Conservation (phyloP, 2,329 filamentous ascomycete species). For the Neofusicoccum laricinum region DNA sequence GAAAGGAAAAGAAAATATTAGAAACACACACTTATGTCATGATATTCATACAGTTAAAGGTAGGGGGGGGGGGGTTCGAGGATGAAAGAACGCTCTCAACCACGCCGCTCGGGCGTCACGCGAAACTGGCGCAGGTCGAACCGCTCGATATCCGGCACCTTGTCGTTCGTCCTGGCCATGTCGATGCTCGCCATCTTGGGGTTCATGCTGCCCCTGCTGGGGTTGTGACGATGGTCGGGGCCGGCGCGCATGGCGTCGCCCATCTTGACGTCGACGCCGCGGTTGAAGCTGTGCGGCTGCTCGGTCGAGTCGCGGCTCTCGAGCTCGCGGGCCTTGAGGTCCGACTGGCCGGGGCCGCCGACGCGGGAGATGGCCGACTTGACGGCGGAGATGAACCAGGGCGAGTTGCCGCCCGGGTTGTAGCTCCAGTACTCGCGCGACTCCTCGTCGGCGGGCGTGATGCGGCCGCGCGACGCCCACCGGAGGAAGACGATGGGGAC, state of each 20-base stretch:
- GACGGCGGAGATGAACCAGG: conserved; percentile 29
- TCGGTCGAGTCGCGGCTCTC: background rate
- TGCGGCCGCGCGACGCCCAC: conserved; percentile 61
- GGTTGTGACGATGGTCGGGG: background rate
- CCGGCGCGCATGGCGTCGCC: background rate
- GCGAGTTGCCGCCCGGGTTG: conserved; percentile 49
- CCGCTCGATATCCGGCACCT: background rate
- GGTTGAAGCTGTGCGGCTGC: background rate
- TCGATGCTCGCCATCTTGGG: background rate
- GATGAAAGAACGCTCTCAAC: background rate
- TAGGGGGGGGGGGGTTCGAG: background rate
- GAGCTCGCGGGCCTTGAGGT: conserved; percentile 2
- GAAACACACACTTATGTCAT: background rate
- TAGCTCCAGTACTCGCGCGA: conserved; percentile 79
- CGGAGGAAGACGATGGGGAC: conserved; percentile 66
- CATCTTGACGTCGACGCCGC: background rate
- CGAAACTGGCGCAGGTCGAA: conserved; percentile 14
- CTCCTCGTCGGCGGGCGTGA: conserved; percentile 72
- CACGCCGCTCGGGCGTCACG: background rate
- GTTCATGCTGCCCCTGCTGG: background rate
- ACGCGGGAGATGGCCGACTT: conserved; percentile 63
- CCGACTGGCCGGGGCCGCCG: background rate
- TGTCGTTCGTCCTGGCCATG: background rate
- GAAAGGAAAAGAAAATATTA: background rate
- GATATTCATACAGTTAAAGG: background rate